A percentile compares a stretch with the other conserved stretches of the same genome.
Evolutionary conservation across 2,329 filamentous ascomycete genomes (phyloP).

Genomic region (Botrytis paeoniae): DNA sequence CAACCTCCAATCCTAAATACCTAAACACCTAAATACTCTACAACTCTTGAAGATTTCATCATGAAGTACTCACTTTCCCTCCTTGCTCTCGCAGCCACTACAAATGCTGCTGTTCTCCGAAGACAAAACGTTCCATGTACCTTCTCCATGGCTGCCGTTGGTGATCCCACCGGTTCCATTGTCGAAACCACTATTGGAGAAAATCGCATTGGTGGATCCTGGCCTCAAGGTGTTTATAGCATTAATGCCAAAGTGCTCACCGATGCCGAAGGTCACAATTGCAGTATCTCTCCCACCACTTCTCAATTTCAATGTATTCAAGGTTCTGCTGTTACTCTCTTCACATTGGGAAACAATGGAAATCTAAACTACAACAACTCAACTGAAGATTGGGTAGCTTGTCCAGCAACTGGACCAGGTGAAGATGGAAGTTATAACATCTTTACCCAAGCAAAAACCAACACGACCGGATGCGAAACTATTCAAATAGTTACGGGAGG

Average conservation of each 20-base stretch:
- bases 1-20: not conserved
- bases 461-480: conserved; percentile 30
- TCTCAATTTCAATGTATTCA: conserved; percentile 31
- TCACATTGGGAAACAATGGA: conserved; percentile 24
- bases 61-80: conserved; percentile 20
- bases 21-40: not conserved
- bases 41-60: conserved; percentile 7
- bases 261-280: conserved; percentile 29
- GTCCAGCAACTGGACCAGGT: conserved; percentile 30
- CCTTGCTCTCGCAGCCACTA: conserved; percentile 19
- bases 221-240: conserved; percentile 29
- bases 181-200: conserved; percentile 30
- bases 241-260: conserved; percentile 27
- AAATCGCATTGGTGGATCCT: conserved; percentile 30
- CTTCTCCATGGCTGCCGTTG: conserved; percentile 31
- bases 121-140: conserved; percentile 30
- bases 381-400: conserved; percentile 31
- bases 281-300: conserved; percentile 28
- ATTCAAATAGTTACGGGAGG: conserved; percentile 30
- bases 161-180: conserved; percentile 26
- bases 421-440: conserved; percentile 34
- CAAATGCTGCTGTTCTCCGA: conserved; percentile 25
- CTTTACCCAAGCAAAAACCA: conserved; percentile 26
- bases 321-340: not conserved
- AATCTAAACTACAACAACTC: conserved; percentile 25